Base-by-base conservation (phyloP, 2,329 filamentous ascomycete genomes). In the Fusarium mangiferae region DNA sequence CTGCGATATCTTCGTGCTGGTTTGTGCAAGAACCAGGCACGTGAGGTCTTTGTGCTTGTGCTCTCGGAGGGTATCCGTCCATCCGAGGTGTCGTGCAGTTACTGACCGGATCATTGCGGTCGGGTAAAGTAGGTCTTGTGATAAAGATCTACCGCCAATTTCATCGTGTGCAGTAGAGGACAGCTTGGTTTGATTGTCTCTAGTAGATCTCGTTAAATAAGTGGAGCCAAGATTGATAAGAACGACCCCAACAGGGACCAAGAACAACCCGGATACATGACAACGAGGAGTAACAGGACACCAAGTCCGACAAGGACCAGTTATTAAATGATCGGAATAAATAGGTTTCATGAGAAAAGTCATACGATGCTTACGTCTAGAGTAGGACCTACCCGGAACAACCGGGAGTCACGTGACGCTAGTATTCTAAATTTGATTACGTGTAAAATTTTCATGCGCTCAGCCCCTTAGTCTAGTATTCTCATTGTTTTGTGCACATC, bases 41-140 rank as follows among this genome's bases (percentile, higher is more conserved):
- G 6, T 35, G 56, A 46, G 33, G 13, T 22, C 5, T 22, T 7
- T 26, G 42, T 18, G 5, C n/a, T 5, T 20, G 22, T 24, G 56
- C n/a, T 18, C 33, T 6, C 1, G 11, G 8, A 18, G 18, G 20
- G 4, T 18, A 26, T 4, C 7, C 14, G 11, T 9, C 18, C 12
- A 24, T n/a, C 20, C 5, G 11, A 18, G 7, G 24, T 35, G 4
- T 10, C 22, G 0, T 26, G 18, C 2, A 10, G 14, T 6, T 28
- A 4, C 20, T 54, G 22, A 18, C 18, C 2, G 2, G 10, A 2
- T 24, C 6, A n/a, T 48, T 11, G 1, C 0, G 6, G 28, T 2
- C n/a, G 8, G 17, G 35, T 20, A 10, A 26, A 51, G 13, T 6
- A 5, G 26, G 20, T 3, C 5, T 13, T 6, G 8, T 5, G 15